Evolutionary conservation across 768 basidiomycete species (phyloP), one percentile per base, ranked within the genome.

Genomic region (Omphalotus guepiniiformis): DNA sequence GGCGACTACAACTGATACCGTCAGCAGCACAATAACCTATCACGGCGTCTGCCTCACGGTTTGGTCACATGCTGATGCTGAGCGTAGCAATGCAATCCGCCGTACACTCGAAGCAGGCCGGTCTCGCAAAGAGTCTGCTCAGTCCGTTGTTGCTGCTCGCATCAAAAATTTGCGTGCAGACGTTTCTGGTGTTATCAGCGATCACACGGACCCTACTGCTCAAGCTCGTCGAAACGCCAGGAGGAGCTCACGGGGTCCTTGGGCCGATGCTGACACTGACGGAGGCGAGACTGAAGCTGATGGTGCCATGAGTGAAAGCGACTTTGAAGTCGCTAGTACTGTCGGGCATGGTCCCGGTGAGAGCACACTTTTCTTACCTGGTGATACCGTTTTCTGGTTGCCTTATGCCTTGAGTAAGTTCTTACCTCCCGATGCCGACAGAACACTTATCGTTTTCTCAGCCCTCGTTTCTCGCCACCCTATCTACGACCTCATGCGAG

Each of bases 41-140:
- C 82, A 96, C 59, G 93, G 92, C 39, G 92, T 95, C 29, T 92
- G 91, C 55, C 74, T 98, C 50, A 93, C 92, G 1, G 91, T 96
- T 2, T 98, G 93, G 93, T 92, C 89, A 3, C 93, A 94, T 58
- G 93, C 93, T 16, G 94, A 97, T 60, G 83, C 84, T 0, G 86
- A 93, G 56, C 83, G 93, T 39, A 84, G 86, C 46, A 76, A 73
- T 12, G 92, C 92, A 1, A 93, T 94, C 56, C 82, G 91, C 18
- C 78, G 85, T 41, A 88, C 88, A 6, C 74, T 90, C 39, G 89
- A 91, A 61, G 84, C 85, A 0, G 80, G 84, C 39, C 80, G 87
- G 37, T 80, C 76, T 34, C 80, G 87, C 46, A 88, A 88, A 61
- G 87, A 91, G 63, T 86, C 83, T 26, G 82, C 84, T 0, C 88